Evolutionary conservation across 2,329 filamentous ascomycete genomes (phyloP).

Genomic region (Orbilia ellipsospora): DNA sequence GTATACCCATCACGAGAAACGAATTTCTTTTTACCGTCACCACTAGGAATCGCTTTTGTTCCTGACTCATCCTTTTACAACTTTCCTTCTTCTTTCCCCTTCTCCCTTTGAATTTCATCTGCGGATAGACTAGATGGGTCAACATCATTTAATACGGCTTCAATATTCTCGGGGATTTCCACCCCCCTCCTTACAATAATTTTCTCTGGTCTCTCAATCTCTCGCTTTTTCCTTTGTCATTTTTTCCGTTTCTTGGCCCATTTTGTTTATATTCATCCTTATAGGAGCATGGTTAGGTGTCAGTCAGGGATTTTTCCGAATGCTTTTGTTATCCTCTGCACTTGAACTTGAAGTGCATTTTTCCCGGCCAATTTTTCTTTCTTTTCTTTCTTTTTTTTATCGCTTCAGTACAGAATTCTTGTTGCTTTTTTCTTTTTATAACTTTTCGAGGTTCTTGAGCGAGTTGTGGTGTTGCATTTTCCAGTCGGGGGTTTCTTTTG

Average conservation of each 20-base stretch:
- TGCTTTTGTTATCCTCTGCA: slow-evolving; percentile 19
- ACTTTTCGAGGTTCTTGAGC: slow-evolving; percentile 43
- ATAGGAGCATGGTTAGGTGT: slow-evolving; percentile 50
- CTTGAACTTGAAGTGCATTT: slow-evolving; percentile 8
- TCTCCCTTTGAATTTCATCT: slow-evolving; percentile 17
- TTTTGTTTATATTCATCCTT: slow-evolving; percentile 33
- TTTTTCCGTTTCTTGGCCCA: slow-evolving; percentile 13
- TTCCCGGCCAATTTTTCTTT: too few relatives aligned
- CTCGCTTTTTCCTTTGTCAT: slow-evolving; percentile 22
- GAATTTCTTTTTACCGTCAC: slow-evolving; percentile 51
- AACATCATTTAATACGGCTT: slow-evolving; percentile 36
- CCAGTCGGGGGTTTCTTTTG: background rate
- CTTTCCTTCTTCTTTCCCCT: background rate
- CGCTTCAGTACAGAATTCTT: background rate
- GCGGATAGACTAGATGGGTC: slow-evolving; percentile 53
- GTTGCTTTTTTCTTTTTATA: slow-evolving; percentile 33
- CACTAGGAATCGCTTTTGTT: slow-evolving; percentile 10
- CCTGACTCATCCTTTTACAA: slow-evolving; percentile 25
- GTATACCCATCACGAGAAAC: slow-evolving; percentile 52
- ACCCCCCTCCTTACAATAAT: slow-evolving; percentile 21
- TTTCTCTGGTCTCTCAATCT: slow-evolving; percentile 6
- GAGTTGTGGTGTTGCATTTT: slow-evolving; percentile 49
- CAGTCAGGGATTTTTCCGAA: slow-evolving; percentile 25
- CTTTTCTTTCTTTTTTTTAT: background rate
- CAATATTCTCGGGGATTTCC: slow-evolving; percentile 17